Conservation (phyloP, 1,284 basidiomycete species). For the Heimioporus retisporus region DNA sequence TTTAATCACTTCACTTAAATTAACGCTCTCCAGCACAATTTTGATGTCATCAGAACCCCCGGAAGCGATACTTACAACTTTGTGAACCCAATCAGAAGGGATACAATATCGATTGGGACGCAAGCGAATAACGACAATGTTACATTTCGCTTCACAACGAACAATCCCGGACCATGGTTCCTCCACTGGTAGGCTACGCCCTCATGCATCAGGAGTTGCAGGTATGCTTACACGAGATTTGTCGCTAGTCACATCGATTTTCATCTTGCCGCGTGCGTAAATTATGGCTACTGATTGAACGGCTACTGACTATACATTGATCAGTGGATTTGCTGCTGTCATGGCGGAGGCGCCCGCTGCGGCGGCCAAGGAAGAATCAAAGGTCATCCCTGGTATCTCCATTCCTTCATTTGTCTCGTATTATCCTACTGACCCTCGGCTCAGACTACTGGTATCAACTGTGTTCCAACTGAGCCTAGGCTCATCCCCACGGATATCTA, state of each 20-base stretch:
- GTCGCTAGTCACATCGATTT: conserved; percentile 50
- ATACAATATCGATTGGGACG: conserved; percentile 35
- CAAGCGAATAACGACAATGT: conserved; percentile 40
- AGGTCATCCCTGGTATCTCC: conserved; percentile 27
- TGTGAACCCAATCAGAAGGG: conserved; percentile 38
- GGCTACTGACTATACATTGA: not conserved
- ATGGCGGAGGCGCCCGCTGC: conserved; percentile 40
- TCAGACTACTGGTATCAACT: conserved; percentile 2
- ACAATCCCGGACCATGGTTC: conserved; percentile 45
- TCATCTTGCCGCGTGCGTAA: conserved; percentile 47
- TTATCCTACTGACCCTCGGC: not conserved
- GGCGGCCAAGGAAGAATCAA: conserved; percentile 16
- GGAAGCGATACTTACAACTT: conserved; percentile 33
- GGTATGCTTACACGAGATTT: conserved; percentile 13
- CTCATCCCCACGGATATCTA: too few species aligned
- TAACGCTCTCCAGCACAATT: conserved; percentile 29
- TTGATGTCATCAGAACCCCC: conserved; percentile 34
- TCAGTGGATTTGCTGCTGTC: conserved; percentile 46
- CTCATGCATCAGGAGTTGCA: too few species aligned
- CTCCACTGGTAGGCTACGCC: conserved; percentile 48
- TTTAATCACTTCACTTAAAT: not conserved
- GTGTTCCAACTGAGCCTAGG: not conserved
- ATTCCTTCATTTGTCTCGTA: not conserved
- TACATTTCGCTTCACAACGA: conserved; percentile 56
- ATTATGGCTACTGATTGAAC: too few species aligned